Evolutionary conservation across 2,329 filamentous ascomycete species (phyloP).

Genomic region (Xylaria digitata): DNA sequence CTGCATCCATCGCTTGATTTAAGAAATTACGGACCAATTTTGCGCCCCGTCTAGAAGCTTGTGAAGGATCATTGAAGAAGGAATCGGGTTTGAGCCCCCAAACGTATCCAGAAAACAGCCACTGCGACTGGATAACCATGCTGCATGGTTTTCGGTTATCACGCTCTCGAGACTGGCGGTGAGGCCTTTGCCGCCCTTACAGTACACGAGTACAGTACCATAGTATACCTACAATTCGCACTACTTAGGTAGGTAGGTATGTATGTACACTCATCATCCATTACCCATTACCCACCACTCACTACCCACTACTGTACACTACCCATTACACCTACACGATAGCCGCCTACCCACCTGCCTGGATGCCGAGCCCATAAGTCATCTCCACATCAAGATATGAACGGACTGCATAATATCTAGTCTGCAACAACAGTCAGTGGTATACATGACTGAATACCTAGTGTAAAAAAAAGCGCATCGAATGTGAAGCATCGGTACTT

Average conservation of each 20-base stretch:
- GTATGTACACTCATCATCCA: not conserved
- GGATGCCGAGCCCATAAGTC: not conserved
- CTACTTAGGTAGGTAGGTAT: too few relatives aligned
- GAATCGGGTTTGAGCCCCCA: slow-evolving; percentile 18
- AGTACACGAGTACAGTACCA: not conserved
- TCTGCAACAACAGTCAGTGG: not conserved
- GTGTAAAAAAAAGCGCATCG: slow-evolving; percentile 4
- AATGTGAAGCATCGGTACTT: not conserved
- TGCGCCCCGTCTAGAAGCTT: slow-evolving; percentile 15
- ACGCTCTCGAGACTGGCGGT: slow-evolving; percentile 27
- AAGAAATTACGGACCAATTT: slow-evolving; percentile 27
- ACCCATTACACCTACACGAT: not conserved
- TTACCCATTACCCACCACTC: not conserved
- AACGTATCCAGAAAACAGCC: not conserved
- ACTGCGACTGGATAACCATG: slow-evolving; percentile 16
- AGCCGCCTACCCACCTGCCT: not conserved
- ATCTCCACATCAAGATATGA: slow-evolving; percentile 3
- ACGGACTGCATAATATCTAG: not conserved
- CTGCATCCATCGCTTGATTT: slow-evolving; percentile 36
- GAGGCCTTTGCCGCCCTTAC: slow-evolving; percentile 6
- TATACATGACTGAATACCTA: not conserved
- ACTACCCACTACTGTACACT: too few relatives aligned
- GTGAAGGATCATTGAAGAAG: slow-evolving; percentile 18
- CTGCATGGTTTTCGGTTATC: slow-evolving; percentile 11
- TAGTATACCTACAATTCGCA: too few relatives aligned